A percentile compares a stretch with the other conserved stretches of the same genome.
Evolutionary conservation across 2,329 filamentous ascomycete genomes (phyloP).

Genomic region (Verticillium nonalfalfae): DNA sequence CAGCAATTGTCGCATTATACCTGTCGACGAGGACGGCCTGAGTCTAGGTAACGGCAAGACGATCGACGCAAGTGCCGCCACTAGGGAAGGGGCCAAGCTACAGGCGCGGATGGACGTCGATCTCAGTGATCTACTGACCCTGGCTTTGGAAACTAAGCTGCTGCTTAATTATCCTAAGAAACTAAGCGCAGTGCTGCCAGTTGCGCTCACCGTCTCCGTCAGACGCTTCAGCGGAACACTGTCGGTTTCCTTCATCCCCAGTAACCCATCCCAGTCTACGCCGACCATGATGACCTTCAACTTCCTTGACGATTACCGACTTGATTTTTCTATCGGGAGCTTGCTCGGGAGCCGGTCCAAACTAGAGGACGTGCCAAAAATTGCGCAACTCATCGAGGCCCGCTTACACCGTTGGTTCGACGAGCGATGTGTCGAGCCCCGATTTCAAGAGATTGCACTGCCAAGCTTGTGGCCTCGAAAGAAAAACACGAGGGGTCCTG

Average conservation of each 20-base stretch:
- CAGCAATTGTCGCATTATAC: slow-evolving; percentile 94
- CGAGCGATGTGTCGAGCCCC: slow-evolving; percentile 76
- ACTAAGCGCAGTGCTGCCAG: slow-evolving; percentile 80
- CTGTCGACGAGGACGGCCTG: slow-evolving; percentile 74
- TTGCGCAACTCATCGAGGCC: slow-evolving; percentile 75
- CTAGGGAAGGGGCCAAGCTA: slow-evolving; percentile 63
- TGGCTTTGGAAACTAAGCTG: slow-evolving; percentile 90
- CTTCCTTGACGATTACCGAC: slow-evolving; percentile 81
- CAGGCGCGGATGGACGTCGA: slow-evolving; percentile 98
- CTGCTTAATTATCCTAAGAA: slow-evolving; percentile 93
- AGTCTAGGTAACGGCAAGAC: slow-evolving; percentile 43
- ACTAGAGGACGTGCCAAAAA: slow-evolving; percentile 81
- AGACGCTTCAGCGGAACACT: slow-evolving; percentile 93
- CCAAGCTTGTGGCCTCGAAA: slow-evolving; percentile 80
- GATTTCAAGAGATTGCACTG: slow-evolving; percentile 80
- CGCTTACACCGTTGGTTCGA: slow-evolving; percentile 83
- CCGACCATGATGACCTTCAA: slow-evolving; percentile 92
- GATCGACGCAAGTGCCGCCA: slow-evolving; percentile 46
- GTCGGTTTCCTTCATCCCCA: slow-evolving; percentile 86
- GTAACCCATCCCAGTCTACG: slow-evolving; percentile 58
- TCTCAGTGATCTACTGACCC: slow-evolving; percentile 88
- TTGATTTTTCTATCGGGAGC: slow-evolving; percentile 76
- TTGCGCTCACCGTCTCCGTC: slow-evolving; percentile 85
- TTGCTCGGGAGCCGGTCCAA: slow-evolving; percentile 73
- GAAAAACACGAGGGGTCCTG: slow-evolving; percentile 72